Conservation (phyloP, 192 early-diverging fungal genomes). For the Spizellomyces sp. region DNA sequence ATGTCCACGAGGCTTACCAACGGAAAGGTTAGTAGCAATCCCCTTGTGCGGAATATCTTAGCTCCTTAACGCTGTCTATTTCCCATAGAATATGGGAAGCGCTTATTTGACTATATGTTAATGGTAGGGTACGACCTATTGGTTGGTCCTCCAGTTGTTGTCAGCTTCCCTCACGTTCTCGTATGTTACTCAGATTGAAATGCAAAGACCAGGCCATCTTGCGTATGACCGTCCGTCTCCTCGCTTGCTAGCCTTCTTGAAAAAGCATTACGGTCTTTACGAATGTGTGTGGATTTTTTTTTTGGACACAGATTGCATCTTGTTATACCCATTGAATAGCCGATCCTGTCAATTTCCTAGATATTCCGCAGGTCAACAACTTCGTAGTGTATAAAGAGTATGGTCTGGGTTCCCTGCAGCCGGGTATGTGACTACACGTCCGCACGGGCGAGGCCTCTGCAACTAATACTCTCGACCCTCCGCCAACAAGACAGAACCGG, state of each 20-base stretch:
- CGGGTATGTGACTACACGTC: slow-evolving; percentile 11
- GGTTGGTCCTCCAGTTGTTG: neutral
- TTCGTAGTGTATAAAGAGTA: slow-evolving; percentile 51
- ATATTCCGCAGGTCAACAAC: slow-evolving; percentile 46
- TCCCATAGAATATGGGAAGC: slow-evolving; percentile 43
- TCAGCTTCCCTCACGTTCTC: neutral
- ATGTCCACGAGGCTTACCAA: slow-evolving; percentile 45
- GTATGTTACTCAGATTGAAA: slow-evolving; percentile 31
- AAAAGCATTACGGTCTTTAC: slow-evolving; percentile 43
- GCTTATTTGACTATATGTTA: slow-evolving; percentile 54
- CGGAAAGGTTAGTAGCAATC: slow-evolving; percentile 27
- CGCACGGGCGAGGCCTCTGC: too few species aligned
- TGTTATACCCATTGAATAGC: neutral
- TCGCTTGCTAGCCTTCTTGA: slow-evolving; percentile 42
- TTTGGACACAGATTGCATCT: neutral
- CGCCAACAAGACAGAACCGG: slow-evolving; percentile 4
- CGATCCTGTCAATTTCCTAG: slow-evolving; percentile 2
- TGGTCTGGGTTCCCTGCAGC: slow-evolving; percentile 36
- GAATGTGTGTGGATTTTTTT: slow-evolving; percentile 36
- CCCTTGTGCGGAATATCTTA: neutral
- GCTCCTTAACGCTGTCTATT: too few species aligned
- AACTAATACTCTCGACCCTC: too few species aligned
- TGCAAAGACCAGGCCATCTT: slow-evolving; percentile 32
- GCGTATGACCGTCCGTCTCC: slow-evolving; percentile 57
- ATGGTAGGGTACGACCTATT: slow-evolving; percentile 20